These are phyloP conservation scores for Setaria italica DNA, from an alignment of 202 grass and related monocot species.

Conservation along the genomic window DNA sequence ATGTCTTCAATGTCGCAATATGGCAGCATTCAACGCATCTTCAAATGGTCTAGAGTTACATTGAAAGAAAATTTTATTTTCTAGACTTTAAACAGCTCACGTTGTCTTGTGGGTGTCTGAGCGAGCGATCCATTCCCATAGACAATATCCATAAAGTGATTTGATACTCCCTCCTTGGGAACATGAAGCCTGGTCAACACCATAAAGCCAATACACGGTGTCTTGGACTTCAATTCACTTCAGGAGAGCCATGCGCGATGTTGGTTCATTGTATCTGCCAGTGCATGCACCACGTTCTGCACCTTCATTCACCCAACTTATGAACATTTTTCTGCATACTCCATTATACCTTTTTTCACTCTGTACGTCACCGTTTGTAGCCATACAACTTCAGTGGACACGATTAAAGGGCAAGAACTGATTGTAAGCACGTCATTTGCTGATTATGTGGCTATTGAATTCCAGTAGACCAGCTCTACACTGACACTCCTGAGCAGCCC, in stretches of 20 bases:
- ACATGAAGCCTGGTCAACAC: conserved; percentile 46
- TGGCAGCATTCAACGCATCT: background rate
- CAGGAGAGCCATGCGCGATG: conserved; percentile 34
- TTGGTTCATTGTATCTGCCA: conserved; percentile 33
- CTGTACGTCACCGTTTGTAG: background rate
- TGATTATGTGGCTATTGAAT: background rate
- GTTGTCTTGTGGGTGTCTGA: background rate
- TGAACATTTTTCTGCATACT: background rate
- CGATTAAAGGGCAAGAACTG: background rate
- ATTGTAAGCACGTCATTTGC: background rate
- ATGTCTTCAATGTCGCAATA: background rate
- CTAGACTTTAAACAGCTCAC: conserved; percentile 14
- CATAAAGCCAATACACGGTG: conserved; percentile 8
- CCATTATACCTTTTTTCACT: background rate
- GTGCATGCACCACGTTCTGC: conserved; percentile 39
- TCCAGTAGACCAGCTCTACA: background rate
- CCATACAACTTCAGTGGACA: background rate
- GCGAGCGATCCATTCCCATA: conserved; percentile 12
- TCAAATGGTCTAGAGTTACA: conserved; percentile 12
- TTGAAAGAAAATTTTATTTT: conserved; percentile 17
- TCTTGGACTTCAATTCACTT: conserved; percentile 46
- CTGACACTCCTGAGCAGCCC: background rate
- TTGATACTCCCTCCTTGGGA: conserved; percentile 30
- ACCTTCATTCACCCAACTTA: conserved; percentile 10
- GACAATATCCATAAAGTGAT: conserved; percentile 52